phyloP scores from a whole-genome alignment of 1,284 basidiomycete species.

The Ganoderma meredithae region DNA sequence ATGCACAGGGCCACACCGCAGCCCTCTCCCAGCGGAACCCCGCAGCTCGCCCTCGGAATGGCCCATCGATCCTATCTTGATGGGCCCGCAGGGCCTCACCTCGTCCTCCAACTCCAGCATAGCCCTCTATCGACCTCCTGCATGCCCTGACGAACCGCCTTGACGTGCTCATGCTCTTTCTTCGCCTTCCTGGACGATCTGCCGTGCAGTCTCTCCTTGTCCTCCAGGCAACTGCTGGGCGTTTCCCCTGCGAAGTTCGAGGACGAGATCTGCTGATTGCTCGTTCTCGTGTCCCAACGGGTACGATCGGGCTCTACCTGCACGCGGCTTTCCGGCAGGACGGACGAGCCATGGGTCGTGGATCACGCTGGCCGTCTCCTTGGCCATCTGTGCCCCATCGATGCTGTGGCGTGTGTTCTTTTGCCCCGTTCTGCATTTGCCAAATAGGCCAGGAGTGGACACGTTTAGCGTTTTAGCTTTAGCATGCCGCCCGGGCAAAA shows the following conservation, averaged over 20 bases:
- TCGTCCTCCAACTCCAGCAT: conserved; percentile 1
- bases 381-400: conserved; percentile 33
- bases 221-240: conserved; percentile 11
- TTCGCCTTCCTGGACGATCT: conserved; percentile 22
- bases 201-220: conserved; percentile 21
- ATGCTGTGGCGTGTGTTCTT: conserved; percentile 23
- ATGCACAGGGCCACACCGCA: background rate
- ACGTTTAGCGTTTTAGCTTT: conserved; percentile 47
- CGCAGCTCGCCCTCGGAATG: conserved; percentile 10
- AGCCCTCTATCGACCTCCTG: conserved; percentile 14
- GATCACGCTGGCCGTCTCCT: conserved; percentile 5
- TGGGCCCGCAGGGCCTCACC: conserved; percentile 8
- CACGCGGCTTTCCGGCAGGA: conserved; percentile 9
- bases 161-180: conserved; percentile 28
- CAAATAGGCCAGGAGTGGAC: conserved; percentile 6
- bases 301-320: conserved; percentile 25
- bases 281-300: conserved; percentile 16
- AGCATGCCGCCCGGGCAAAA: conserved; percentile 38
- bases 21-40: conserved; percentile 3
- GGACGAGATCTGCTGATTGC: conserved; percentile 30
- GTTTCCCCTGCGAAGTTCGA: conserved; percentile 27
- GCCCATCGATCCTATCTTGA: conserved; percentile 34
- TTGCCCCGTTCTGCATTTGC: conserved; percentile 21
- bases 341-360: conserved; percentile 19
- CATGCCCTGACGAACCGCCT: conserved; percentile 19